Percentiles rank a stretch among this genome's conserved stretches.
phyloP scores from a whole-genome alignment of 2,329 filamentous ascomycete genomes.

The Xylariales sp. region DNA sequence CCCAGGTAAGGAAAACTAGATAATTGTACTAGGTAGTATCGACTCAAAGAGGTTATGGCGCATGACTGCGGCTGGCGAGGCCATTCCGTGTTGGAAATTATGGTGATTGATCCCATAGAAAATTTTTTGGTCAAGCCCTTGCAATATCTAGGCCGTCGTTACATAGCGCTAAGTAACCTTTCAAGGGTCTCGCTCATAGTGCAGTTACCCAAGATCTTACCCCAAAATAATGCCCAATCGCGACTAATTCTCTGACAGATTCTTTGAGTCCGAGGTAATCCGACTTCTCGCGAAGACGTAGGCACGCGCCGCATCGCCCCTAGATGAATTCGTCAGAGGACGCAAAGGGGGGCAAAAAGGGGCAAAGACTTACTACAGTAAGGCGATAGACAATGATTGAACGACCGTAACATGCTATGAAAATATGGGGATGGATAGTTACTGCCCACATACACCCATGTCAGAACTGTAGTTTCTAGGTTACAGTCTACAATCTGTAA shows the following conservation, averaged over 20 bases:
- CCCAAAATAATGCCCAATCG: not conserved
- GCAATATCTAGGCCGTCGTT: not conserved
- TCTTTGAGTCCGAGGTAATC: constrained; percentile 2
- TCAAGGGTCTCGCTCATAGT: not conserved
- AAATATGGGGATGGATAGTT: not conserved
- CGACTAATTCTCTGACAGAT: not conserved
- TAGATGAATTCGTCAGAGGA: not conserved
- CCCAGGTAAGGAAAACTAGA: not conserved
- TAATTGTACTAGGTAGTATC: not conserved
- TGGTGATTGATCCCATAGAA: too few relatives aligned
- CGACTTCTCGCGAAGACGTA: not conserved
- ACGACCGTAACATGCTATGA: not conserved
- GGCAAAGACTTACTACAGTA: not conserved
- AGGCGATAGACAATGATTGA: not conserved
- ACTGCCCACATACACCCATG: not conserved
- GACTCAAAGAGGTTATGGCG: not conserved
- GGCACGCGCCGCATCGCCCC: constrained; percentile 1
- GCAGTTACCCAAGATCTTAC: not conserved
- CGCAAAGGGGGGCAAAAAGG: not conserved
- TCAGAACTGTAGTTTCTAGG: constrained; percentile 4
- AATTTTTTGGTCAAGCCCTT: not conserved
- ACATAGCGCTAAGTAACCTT: not conserved
- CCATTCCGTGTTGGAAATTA: too few relatives aligned
- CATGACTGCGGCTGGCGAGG: too few relatives aligned
- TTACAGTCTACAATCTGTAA: not conserved